Evolutionary conservation across 345 rosid species (phyloP), one percentile per base, ranked within the genome.

Genomic region (Excoecaria agallocha): DNA sequence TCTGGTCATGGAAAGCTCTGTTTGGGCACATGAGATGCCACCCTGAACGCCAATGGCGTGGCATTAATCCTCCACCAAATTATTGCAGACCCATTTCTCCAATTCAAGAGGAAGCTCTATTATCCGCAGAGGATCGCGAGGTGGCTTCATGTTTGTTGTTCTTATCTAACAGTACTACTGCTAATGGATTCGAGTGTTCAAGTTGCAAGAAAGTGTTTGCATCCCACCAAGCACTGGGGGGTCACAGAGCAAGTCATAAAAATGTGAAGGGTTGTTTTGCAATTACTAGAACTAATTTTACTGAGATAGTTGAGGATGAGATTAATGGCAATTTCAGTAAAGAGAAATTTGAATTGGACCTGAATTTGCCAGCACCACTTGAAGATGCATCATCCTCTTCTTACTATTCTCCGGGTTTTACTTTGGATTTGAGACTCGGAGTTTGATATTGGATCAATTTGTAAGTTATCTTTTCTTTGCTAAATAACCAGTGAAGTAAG

Each of bases 1-100:
- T 96, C 72, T 88, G 92, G 92, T 96, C 99, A 0, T 81, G 84
- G 96, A 58, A 97, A 86, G 77, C 76, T 8, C 78, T 57, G 38
- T 92, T 84, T 66, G 95, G 97, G n/a, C 97, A 92, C 83, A 92
- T 92, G 95, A 84, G 92, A 81, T 84, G 87, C 70, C 97, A 92
- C 58, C 97, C 95, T 19, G 92, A 87, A 46, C 80, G 93, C 20
- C 79, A 74, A 57, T 89, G 90, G 89, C 86, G 88, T 71, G 93
- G 95, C 10, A 73, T 84, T 66, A 74, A 78, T 46, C 93, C 89
- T 6, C 89, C 91, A 0, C 83, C 86, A 2, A 69, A 69, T 8
- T 17, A 39, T 54, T 64, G 56, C 1, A 58, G 68, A 45, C 70
- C 77, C 12, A 12, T 43, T 67, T 52, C 75, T 1, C 81, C 80